Evolutionary conservation across 1,284 basidiomycete species (phyloP).

Genomic region (Pseudozyma tsukubaensis): DNA sequence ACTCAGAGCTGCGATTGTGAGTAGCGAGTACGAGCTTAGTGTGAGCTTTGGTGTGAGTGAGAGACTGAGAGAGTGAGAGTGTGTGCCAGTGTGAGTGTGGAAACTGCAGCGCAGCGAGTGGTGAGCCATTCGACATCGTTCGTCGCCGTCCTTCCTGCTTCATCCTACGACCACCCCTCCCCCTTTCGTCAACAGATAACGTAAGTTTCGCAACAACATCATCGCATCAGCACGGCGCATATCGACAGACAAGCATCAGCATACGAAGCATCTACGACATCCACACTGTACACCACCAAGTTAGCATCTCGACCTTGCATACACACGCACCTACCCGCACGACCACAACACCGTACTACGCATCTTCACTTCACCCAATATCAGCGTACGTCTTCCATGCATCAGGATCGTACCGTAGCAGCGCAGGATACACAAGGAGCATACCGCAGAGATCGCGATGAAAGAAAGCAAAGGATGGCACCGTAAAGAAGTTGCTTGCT

Average conservation of each 20-base stretch:
- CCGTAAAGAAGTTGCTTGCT: no score
- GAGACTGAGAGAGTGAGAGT: not conserved
- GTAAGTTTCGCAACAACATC: slow-evolving; percentile 35
- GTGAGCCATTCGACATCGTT: slow-evolving; percentile 34
- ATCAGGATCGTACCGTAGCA: no score
- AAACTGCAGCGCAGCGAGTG: slow-evolving; percentile 15
- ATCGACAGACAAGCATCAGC: not conserved
- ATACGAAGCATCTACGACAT: not conserved
- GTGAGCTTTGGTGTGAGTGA: not conserved
- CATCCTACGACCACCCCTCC: slow-evolving; percentile 43
- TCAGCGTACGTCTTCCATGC: no score
- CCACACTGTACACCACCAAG: not conserved
- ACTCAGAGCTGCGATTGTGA: not conserved
- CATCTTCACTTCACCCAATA: not conserved
- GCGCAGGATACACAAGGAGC: no score
- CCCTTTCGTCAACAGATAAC: slow-evolving; percentile 41
- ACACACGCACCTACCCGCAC: not conserved
- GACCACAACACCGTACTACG: not conserved
- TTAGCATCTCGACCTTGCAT: not conserved
- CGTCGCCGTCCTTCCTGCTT: slow-evolving; percentile 44
- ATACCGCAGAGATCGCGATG: no score
- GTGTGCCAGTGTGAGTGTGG: not conserved
- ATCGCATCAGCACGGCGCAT: slow-evolving; percentile 32
- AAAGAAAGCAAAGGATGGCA: no score
- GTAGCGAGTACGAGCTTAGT: not conserved